phyloP scores from a whole-genome alignment of 2,329 filamentous ascomycete species.

The Ascochyta fabae region DNA sequence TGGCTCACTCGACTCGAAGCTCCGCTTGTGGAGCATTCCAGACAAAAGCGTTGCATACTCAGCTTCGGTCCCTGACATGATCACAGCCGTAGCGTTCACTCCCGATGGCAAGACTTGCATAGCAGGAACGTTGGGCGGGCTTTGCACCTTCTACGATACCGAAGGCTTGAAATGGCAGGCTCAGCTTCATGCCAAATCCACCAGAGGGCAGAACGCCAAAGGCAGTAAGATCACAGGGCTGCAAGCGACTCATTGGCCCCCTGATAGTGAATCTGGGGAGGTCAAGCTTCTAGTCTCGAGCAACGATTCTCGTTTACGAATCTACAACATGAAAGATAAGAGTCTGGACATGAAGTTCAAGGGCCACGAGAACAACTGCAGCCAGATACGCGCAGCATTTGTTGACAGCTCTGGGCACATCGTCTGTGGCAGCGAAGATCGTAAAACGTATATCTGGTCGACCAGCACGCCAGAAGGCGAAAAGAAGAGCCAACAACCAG shows the following conservation, averaged over 20 bases:
- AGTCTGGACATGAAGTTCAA: conserved; percentile 87
- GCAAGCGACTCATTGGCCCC: conserved; percentile 70
- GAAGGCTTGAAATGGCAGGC: conserved; percentile 83
- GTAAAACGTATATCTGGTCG: conserved; percentile 89
- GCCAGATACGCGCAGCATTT: conserved; percentile 88
- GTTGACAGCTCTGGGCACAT: conserved; percentile 87
- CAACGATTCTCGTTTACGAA: conserved; percentile 88
- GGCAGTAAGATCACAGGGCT: conserved; percentile 98
- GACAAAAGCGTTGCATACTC: conserved; percentile 92
- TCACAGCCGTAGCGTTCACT: conserved; percentile 92
- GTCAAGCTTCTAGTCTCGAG: conserved; percentile 89
- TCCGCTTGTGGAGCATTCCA: conserved; percentile 95
- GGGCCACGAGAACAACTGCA: conserved; percentile 87
- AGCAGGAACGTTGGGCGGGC: conserved; percentile 82
- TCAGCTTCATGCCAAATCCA: conserved; percentile 92
- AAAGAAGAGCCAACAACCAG: conserved; percentile 77
- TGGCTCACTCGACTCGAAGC: conserved; percentile 85
- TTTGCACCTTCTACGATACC: conserved; percentile 91
- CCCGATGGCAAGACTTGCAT: conserved; percentile 91
- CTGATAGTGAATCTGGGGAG: conserved; percentile 65
- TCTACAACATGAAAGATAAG: conserved; percentile 89
- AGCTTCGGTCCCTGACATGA: conserved; percentile 79
- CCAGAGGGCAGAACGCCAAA: conserved; percentile 89
- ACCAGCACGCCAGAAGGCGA: conserved; percentile 65
- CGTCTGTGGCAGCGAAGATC: conserved; percentile 91